These are phyloP conservation scores for Botrytis galanthina DNA, from an alignment of 2,329 filamentous ascomycete genomes.

Conservation along the genomic window DNA sequence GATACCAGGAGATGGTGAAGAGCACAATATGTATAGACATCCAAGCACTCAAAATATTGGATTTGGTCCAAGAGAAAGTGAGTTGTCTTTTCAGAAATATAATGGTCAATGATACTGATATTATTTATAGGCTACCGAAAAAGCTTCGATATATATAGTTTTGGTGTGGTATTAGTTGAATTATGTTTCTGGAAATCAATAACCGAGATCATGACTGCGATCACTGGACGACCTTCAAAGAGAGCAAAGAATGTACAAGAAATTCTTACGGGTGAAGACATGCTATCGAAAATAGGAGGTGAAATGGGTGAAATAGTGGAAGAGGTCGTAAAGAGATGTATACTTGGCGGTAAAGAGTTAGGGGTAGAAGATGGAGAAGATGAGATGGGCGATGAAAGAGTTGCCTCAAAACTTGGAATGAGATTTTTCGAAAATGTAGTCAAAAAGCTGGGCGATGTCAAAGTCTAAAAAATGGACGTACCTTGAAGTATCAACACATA, in stretches of 20 bases:
- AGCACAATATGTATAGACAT: constrained; percentile 52
- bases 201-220: constrained; percentile 43
- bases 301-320: constrained; percentile 45
- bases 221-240: not conserved
- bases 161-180: constrained; percentile 53
- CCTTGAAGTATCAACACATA: constrained; percentile 6
- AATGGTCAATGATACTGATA: not conserved
- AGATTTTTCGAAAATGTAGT: constrained; percentile 47
- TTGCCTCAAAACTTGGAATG: constrained; percentile 43
- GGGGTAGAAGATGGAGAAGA: constrained; percentile 42
- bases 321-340: constrained; percentile 41
- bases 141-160: constrained; percentile 51
- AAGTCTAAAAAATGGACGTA: constrained; percentile 23
- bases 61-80: constrained; percentile 23
- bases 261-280: constrained; percentile 40
- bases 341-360: constrained; percentile 41
- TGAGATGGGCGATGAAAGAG: constrained; percentile 42
- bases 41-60: constrained; percentile 33
- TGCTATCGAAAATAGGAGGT: constrained; percentile 40
- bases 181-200: constrained; percentile 53
- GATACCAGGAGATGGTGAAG: constrained; percentile 45
- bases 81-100: not conserved
- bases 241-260: constrained; percentile 41
- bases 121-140: constrained; percentile 38
- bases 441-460: constrained; percentile 41